Evolutionary conservation across 2,329 filamentous ascomycete genomes (phyloP).

Genomic region (Fusarium compactum): DNA sequence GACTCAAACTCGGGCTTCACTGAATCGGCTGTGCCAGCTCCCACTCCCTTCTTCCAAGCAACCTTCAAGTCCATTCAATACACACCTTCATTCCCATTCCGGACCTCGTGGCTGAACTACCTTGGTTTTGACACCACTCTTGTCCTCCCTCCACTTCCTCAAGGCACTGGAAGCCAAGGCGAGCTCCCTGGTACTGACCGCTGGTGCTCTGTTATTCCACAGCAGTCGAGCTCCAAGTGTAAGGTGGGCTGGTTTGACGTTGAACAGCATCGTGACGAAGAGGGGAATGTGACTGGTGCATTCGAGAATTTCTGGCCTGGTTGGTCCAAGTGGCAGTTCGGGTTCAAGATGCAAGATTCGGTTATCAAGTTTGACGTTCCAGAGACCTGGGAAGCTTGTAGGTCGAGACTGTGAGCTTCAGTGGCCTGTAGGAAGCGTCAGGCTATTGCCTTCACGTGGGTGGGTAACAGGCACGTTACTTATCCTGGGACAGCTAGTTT

Average conservation of each 20-base stretch:
- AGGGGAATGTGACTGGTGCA: slow-evolving; percentile 34
- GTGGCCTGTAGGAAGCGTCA: background rate
- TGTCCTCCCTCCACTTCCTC: slow-evolving; percentile 63
- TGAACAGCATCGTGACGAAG: slow-evolving; percentile 52
- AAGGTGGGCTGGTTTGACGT: slow-evolving; percentile 63
- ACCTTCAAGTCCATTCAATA: slow-evolving; percentile 58
- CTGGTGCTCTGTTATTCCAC: slow-evolving; percentile 58
- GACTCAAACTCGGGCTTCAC: slow-evolving; percentile 37
- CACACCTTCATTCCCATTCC: slow-evolving; percentile 59
- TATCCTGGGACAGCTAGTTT: slow-evolving; percentile 35
- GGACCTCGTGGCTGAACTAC: slow-evolving; percentile 53
- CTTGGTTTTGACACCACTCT: slow-evolving; percentile 58
- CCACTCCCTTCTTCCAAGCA: slow-evolving; percentile 60
- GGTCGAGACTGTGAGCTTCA: slow-evolving; percentile 37
- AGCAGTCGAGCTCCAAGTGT: slow-evolving; percentile 48
- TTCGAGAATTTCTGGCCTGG: slow-evolving; percentile 62
- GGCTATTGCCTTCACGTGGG: background rate
- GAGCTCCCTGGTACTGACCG: slow-evolving; percentile 60
- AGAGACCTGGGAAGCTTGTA: slow-evolving; percentile 48
- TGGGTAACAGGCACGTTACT: background rate
- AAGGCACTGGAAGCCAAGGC: slow-evolving; percentile 52
- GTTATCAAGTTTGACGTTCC: slow-evolving; percentile 48
- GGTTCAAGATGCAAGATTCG: slow-evolving; percentile 55
- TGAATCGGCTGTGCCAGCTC: slow-evolving; percentile 50
- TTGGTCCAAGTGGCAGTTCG: slow-evolving; percentile 59